Percentiles rank a stretch among this genome's conserved stretches.
phyloP scores from a whole-genome alignment of 2,329 filamentous ascomycete species.

The Podosphaera aphanis region DNA sequence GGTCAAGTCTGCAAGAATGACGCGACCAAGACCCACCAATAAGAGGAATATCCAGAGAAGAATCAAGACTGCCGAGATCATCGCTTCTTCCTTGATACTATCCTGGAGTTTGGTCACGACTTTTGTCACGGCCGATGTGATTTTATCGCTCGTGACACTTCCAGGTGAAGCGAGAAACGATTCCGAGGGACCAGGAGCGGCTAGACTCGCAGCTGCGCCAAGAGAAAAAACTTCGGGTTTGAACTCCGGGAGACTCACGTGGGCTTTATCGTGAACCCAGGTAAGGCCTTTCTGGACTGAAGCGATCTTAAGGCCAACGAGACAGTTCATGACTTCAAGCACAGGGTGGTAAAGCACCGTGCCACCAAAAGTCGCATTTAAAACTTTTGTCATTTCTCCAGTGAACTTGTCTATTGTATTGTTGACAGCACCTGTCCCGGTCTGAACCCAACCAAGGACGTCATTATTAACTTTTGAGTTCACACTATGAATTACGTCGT shows the following conservation, averaged over 20 bases:
- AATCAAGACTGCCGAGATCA: conserved; percentile 55
- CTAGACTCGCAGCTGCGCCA: conserved; percentile 40
- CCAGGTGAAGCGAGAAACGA: conserved; percentile 60
- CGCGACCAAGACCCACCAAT: conserved; percentile 47
- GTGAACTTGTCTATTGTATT: conserved; percentile 66
- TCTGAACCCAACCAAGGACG: conserved; percentile 69
- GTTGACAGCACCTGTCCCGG: conserved; percentile 62
- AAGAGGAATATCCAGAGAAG: conserved; percentile 58
- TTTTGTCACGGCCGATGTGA: conserved; percentile 43
- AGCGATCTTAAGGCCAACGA: conserved; percentile 72
- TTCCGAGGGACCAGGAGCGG: conserved; percentile 28
- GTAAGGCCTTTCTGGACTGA: conserved; percentile 72
- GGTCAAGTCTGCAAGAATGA: conserved; percentile 33
- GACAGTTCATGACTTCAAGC: conserved; percentile 56
- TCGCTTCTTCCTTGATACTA: conserved; percentile 49
- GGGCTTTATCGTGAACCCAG: conserved; percentile 74
- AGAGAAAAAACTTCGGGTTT: conserved; percentile 62
- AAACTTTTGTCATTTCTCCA: conserved; percentile 46
- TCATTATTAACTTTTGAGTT: conserved; percentile 58
- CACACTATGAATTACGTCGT: conserved; percentile 33
- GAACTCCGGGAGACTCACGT: conserved; percentile 59
- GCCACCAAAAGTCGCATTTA: conserved; percentile 59
- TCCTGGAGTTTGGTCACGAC: conserved; percentile 44
- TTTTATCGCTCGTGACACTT: conserved; percentile 1
- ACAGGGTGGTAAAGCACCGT: conserved; percentile 63